Base-by-base conservation (phyloP, 169 alveolate genomes). In the Cryptosporidium parvum region DNA sequence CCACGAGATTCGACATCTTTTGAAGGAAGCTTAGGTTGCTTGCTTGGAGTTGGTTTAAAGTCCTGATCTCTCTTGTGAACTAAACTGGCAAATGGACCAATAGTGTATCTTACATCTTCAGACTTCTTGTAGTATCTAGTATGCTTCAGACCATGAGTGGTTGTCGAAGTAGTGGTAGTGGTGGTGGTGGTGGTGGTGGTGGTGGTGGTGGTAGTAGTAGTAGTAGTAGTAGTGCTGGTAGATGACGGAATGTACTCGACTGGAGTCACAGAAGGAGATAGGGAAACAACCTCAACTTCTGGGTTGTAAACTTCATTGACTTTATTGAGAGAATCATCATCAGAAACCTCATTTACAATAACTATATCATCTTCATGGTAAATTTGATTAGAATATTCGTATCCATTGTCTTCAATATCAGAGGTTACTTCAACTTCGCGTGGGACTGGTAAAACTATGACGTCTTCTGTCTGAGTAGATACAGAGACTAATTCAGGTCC, bases 31-130 rank as follows among this genome's bases (percentile, higher is more conserved):
- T 31, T 31, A 12, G 59, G 9, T 12, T 23, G 3, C n/a, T n/a
- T 0, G 12, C 9, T 26, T n/a, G 0, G 23, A 65, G 5, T 14
- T 31, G 35, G 59, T 6, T 8, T 4, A 39, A 2, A 14, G 0
- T 12, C 29, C 59, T n/a, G 4, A 7, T 45, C 23, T 68, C 29
- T n/a, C 2, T 9, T 8, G 12, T 3, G n/a, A 12, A 45, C 26
- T 4, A 37, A 6, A 4, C 31, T 68, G 21, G 80, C 80, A 3
- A 69, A 69, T 69, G 80, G 80, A 39, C 80, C 80, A 44, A 56
- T 56, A 2, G 14, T 5, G 67, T 56, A 56, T 56, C 0, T 56
- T 3, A 23, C 37, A n/a, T 56, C 67, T 4, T 26, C 18, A 2
- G 3, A 2, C 21, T 56, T 21, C 69, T 23, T 56, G 31, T n/a